phyloP scores from a whole-genome alignment of 2,329 filamentous ascomycete genomes.

The Rutstroemia sp. region DNA sequence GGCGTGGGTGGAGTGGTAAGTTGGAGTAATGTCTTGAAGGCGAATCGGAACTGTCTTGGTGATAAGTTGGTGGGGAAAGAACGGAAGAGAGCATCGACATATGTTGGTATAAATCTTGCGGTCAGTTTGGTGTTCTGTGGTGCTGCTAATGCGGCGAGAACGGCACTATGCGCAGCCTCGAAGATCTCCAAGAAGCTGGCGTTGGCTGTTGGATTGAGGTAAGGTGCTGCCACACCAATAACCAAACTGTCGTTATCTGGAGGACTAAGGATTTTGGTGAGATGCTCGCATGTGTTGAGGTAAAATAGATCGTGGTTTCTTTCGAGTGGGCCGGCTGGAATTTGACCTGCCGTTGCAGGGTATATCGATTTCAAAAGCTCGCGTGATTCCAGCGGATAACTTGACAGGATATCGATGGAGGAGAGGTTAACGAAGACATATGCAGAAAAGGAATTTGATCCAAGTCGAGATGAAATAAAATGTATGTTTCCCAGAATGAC shows the following conservation, averaged over 20 bases:
- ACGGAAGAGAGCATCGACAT: conserved; percentile 58
- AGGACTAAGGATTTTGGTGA: conserved; percentile 51
- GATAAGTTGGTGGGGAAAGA: conserved; percentile 61
- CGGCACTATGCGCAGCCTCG: conserved; percentile 64
- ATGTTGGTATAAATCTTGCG: conserved; percentile 56
- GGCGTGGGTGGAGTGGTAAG: conserved; percentile 58
- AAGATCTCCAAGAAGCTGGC: conserved; percentile 54
- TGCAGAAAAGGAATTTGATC: conserved; percentile 57
- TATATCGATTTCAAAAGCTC: conserved; percentile 42
- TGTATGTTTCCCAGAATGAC: conserved; percentile 58
- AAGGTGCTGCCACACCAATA: conserved; percentile 54
- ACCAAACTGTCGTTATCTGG: conserved; percentile 52
- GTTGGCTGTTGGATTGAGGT: conserved; percentile 42
- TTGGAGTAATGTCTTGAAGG: conserved; percentile 60
- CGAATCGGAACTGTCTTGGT: conserved; percentile 60
- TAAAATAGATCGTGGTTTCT: conserved; percentile 65
- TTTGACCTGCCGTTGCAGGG: conserved; percentile 37
- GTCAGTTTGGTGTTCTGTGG: conserved; percentile 56
- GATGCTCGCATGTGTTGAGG: conserved; percentile 63
- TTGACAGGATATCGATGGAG: conserved; percentile 59
- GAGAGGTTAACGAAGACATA: conserved; percentile 63
- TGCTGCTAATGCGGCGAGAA: conserved; percentile 60
- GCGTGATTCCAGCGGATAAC: conserved; percentile 51
- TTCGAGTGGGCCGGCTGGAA: conserved; percentile 57
- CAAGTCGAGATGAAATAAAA: conserved; percentile 61